Conservation (phyloP, 2,329 filamentous ascomycete species). For the Ophidiomyces ophidiicola region DNA sequence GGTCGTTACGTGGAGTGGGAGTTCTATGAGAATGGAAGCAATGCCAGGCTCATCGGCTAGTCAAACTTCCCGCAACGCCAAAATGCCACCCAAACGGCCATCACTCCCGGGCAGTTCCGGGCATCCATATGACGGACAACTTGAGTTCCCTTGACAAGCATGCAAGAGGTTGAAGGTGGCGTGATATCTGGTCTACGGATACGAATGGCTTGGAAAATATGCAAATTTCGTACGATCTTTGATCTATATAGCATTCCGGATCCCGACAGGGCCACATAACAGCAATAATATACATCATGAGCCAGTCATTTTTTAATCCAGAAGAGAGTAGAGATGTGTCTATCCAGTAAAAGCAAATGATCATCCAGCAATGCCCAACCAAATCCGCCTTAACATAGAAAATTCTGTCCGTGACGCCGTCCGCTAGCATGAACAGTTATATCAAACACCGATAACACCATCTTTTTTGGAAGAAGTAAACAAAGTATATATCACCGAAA, state of each 20-base stretch:
- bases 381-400: constrained; percentile 3
- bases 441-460: constrained; percentile 1
- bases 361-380: not conserved
- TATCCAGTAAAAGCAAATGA: constrained; percentile 11
- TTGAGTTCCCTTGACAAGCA: too few relatives aligned
- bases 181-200: too few relatives aligned
- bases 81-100: too few relatives aligned
- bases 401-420: constrained; percentile 10
- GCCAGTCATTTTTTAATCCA: constrained; percentile 6
- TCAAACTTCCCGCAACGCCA: too few relatives aligned
- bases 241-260: constrained; percentile 5
- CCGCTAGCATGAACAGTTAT: constrained; percentile 3
- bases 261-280: constrained; percentile 13
- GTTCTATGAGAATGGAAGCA: not conserved
- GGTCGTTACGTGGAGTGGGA: not conserved
- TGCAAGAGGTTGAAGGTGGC: too few relatives aligned
- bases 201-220: too few relatives aligned
- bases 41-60: too few relatives aligned
- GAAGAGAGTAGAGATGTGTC: constrained; percentile 19
- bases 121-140: too few relatives aligned
- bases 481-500: constrained; percentile 6
- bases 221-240: too few relatives aligned
- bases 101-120: too few relatives aligned
- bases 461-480: constrained; percentile 6
- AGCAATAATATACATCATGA: constrained; percentile 31